phyloP scores from a whole-genome alignment of 495 filamentous ascomycete species.

The Podospora anserina region DNA sequence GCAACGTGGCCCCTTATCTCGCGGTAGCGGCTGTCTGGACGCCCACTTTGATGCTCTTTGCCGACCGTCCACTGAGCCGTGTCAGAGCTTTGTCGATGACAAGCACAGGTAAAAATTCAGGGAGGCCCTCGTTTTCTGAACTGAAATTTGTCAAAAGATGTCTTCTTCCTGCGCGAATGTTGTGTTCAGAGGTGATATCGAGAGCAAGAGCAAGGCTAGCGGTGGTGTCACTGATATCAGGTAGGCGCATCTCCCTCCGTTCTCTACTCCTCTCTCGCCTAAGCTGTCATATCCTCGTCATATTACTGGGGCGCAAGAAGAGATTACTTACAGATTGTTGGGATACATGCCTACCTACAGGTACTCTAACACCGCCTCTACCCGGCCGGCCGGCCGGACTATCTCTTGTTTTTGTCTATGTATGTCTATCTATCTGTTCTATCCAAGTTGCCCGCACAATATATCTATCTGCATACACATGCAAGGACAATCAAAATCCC shows the following conservation, averaged over 20 bases:
- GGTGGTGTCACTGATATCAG: neutral
- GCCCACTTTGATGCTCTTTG: neutral
- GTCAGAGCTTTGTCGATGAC: neutral
- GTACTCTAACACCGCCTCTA: neutral
- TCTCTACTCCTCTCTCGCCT: neutral
- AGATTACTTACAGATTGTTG: neutral
- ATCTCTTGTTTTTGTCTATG: neutral
- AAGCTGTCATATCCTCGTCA: neutral
- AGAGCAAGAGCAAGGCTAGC: neutral
- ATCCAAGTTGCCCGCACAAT: neutral
- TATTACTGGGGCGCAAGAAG: neutral
- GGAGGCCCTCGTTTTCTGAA: neutral
- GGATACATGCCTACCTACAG: neutral
- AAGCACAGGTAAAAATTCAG: neutral
- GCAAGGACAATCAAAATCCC: neutral
- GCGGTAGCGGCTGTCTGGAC: neutral
- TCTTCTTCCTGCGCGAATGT: neutral
- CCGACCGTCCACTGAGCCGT: neutral
- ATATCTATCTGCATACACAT: neutral
- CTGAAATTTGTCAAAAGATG: neutral
- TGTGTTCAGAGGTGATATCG: neutral
- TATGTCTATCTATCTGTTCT: neutral
- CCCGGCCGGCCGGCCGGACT: too few relatives aligned
- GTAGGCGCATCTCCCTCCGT: neutral
- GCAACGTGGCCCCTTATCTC: neutral